Evolutionary conservation across 768 basidiomycete genomes (phyloP).

Genomic region (Tylopilus rubrobrunneus): DNA sequence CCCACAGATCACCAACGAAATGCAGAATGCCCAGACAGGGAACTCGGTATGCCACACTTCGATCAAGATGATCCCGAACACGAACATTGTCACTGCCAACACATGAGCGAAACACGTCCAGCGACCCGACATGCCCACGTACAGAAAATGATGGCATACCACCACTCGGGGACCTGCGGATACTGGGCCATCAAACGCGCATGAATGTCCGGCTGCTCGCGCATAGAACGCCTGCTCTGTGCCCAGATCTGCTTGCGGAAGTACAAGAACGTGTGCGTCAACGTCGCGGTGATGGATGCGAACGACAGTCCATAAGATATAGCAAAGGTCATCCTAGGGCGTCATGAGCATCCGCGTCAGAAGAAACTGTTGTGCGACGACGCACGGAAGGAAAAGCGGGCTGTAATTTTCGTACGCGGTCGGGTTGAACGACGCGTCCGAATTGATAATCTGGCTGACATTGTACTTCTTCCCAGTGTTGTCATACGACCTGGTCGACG

Average conservation of each 20-base stretch:
- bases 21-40: slow-evolving; percentile 40
- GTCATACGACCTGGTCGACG: slow-evolving; percentile 60
- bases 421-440: slow-evolving; percentile 52
- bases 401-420: slow-evolving; percentile 53
- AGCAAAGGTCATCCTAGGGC: slow-evolving; percentile 56
- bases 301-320: slow-evolving; percentile 81
- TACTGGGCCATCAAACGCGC: slow-evolving; percentile 56
- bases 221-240: slow-evolving; percentile 64
- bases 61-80: slow-evolving; percentile 56
- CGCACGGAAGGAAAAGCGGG: slow-evolving; percentile 54
- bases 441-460: slow-evolving; percentile 50
- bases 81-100: slow-evolving; percentile 43
- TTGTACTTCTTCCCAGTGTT: slow-evolving; percentile 59
- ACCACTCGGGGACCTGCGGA: slow-evolving; percentile 58
- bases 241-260: slow-evolving; percentile 77
- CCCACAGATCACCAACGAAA: slow-evolving; percentile 29
- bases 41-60: slow-evolving; percentile 56
- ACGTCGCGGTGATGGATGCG: slow-evolving; percentile 71
- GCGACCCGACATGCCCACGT: not conserved
- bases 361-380: not conserved
- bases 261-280: slow-evolving; percentile 69
- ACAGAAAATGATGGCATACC: slow-evolving; percentile 41
- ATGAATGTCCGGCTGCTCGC: slow-evolving; percentile 77
- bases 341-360: not conserved
- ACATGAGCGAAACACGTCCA: not conserved